Percentiles rank a stretch among this genome's conserved stretches.
phyloP scores from a whole-genome alignment of 75 land plant genomes.

The Sequoia sempervirens region DNA sequence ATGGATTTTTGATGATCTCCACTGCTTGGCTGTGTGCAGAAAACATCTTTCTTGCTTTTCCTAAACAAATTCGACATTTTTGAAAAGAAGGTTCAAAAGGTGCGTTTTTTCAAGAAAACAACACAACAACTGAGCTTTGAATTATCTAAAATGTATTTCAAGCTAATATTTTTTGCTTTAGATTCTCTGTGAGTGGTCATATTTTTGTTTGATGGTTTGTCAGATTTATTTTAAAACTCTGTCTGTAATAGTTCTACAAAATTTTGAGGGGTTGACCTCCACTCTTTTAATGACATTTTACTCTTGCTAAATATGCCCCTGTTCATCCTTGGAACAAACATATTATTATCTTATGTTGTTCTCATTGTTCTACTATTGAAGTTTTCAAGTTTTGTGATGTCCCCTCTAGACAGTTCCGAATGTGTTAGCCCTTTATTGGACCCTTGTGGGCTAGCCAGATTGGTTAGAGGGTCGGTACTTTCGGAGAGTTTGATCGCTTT shows the following conservation, averaged over 20 bases:
- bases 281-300: not conserved
- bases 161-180: not conserved
- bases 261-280: not conserved
- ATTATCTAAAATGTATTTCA: not conserved
- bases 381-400: not conserved
- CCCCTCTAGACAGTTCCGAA: no score
- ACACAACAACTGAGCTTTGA: not conserved
- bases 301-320: not conserved
- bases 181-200: not conserved
- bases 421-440: no score
- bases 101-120: slow-evolving; percentile 18
- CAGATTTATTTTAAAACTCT: not conserved
- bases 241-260: not conserved
- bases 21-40: slow-evolving; percentile 41
- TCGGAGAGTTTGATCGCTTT: no score
- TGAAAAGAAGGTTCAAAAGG: slow-evolving; percentile 76
- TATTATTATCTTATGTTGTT: not conserved
- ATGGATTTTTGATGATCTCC: not conserved
- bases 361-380: not conserved
- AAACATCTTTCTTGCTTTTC: slow-evolving; percentile 87
- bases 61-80: slow-evolving; percentile 92
- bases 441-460: no score
- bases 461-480: no score
- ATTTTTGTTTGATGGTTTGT: not conserved
- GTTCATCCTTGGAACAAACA: not conserved